Evolutionary conservation across 2,329 filamentous ascomycete species (phyloP), one percentile per base, ranked within the genome.

Genomic region (Arthrobotrys conoides): DNA sequence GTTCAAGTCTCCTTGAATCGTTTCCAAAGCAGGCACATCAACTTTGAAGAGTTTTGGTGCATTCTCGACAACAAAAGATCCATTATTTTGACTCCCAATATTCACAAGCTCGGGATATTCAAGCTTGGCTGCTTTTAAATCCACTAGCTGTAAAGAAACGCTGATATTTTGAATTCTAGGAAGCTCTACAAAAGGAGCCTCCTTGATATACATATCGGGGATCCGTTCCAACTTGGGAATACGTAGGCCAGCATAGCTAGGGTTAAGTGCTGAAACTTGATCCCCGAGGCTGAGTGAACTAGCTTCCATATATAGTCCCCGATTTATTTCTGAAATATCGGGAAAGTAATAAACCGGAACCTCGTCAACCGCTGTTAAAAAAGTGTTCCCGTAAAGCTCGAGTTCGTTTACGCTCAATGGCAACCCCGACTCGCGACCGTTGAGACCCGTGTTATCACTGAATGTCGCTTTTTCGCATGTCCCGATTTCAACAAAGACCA

Each of bases 191-290:
- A n/a, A 14, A 12, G 61, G 46, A 2, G 38, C 49, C 8, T 67
- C 36, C 5, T 20, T 63, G 46, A 73, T 18, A 16, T 66, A 61
- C 0, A 71, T 6, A 1, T 65, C 33, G n/a, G 68, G 46, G n/a
- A 57, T 30, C 44, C 27, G 51, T 18, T 46, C n/a, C 27, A 71
- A 55, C 5, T 44, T 48, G 1, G 27, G 9, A 57, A 65, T 30
- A 0, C 22, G 18, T 33, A 71, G 5, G 33, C 68, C 68, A 22
- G 20, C 16, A 57, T 65, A 71, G 1, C 5, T 1, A n/a, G 24
- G 18, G 20, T 24, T 27, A n/a, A 27, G n/a, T n/a, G 55, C 55
- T 5, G 55, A 14, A 48, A 2, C 59, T 24, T 24, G 10, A 3
- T 36, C 16, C 16, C 14, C 59, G 12, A 46, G 5, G 3, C 12